Evolutionary conservation across 441 rosid species (phyloP).

Genomic region (Geranium incanum): DNA sequence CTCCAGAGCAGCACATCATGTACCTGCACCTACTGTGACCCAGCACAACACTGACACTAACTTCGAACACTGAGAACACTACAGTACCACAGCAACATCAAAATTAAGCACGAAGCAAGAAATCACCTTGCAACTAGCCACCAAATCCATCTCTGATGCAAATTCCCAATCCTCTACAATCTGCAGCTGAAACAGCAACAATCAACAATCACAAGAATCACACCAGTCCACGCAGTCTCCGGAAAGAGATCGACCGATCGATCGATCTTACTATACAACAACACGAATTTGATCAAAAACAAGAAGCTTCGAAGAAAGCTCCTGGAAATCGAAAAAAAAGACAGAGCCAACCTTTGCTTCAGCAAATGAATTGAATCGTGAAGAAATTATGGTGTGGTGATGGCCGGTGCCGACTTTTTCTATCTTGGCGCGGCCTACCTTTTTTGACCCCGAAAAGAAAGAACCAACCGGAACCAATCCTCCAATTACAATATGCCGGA

Average conservation of each 20-base stretch:
- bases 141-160: slow-evolving; percentile 61
- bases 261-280: slow-evolving; percentile 20
- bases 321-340: not conserved
- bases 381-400: slow-evolving; percentile 34
- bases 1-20: not conserved
- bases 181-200: slow-evolving; percentile 23
- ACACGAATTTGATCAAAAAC: not conserved
- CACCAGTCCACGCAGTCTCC: slow-evolving; percentile 21
- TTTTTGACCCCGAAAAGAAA: slow-evolving; percentile 27
- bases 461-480: slow-evolving; percentile 14
- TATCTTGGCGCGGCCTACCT: not conserved
- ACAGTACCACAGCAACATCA: not conserved
- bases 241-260: slow-evolving; percentile 38
- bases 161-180: slow-evolving; percentile 21
- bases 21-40: not conserved
- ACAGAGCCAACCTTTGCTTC: slow-evolving; percentile 19
- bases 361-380: slow-evolving; percentile 1
- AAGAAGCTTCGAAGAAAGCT: not conserved
- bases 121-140: slow-evolving; percentile 60
- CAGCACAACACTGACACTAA: not conserved
- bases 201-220: slow-evolving; percentile 23
- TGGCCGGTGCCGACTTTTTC: slow-evolving; percentile 16
- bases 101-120: not conserved
- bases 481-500: slow-evolving; percentile 45
- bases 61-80: not conserved